Evolutionary conservation across 352 stramenopile genomes (phyloP), one percentile per base, ranked within the genome.

Genomic region (Globisporangium yorkense): DNA sequence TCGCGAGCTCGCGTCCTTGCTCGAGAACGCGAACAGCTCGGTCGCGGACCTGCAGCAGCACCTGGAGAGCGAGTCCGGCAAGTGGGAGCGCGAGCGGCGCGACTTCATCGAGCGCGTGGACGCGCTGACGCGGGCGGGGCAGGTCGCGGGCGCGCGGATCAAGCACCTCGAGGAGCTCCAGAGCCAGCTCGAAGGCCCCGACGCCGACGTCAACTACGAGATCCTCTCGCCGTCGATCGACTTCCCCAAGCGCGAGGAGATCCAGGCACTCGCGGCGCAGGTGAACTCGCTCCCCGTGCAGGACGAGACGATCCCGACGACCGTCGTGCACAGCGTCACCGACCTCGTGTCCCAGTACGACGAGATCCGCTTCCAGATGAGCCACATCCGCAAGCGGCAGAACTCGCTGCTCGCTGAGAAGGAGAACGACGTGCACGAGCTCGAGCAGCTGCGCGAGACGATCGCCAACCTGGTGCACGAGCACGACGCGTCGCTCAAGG

Each of bases 211-310:
- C 29, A 74, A 65, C 24, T 80, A 66, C 48, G 72, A 71, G 44
- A 81, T 71, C 52, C 71, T 84, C 20, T 72, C 72, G 46, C 69
- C 67, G 35, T 60, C 77, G 50, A 35, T 84, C 10, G 74, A 81
- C 56, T 77, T 64, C 48, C 58, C 70, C 20, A 81, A 81, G 46
- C 79, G 57, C 54, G 72, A 70, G 0, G 72, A 81, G 51, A 75
- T 84, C 54, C 61, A 64, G 35, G 58, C 58, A 4, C 18, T 64
- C 6, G 51, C 58, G 1, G 35, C 40, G 12, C 58, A 64, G 40
- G 58, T 64, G 18, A 39, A 64, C 29, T 64, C 58, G 35, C 27
- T 64, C 1, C 48, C 43, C 21, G 9, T 31, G 16, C 53, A 51
- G n/a, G 40, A 57, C 4, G 31, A 52, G 27, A 50, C 10, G 3